Conservation (phyloP, 306 rosid species). For the Quercus gilva region DNA sequence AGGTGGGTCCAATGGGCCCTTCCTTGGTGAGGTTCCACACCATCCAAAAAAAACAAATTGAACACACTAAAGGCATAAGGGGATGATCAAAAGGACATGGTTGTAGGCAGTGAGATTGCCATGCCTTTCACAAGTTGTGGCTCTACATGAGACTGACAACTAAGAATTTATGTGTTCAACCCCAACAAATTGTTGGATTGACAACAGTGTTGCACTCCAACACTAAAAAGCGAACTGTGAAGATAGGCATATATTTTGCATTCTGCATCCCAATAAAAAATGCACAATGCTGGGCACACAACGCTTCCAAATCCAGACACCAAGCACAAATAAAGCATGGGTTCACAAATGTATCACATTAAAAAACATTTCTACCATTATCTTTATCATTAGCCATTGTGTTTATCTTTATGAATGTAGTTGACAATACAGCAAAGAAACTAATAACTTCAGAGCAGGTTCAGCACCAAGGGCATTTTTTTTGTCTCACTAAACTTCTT, state of each 20-base stretch:
- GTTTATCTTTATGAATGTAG: background rate
- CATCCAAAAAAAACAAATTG: no score
- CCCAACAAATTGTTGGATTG: no score
- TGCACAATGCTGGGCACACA: background rate
- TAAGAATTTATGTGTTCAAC: no score
- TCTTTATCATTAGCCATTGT: constrained; percentile 1
- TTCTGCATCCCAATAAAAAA: background rate
- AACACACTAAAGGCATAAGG: background rate
- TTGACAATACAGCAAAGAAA: background rate
- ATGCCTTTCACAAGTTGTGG: background rate
- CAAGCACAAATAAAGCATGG: background rate
- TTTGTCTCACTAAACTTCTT: background rate
- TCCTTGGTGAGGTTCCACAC: no score
- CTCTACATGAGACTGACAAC: no score
- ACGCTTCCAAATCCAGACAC: constrained; percentile 3
- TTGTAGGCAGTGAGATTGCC: background rate
- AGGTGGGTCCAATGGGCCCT: no score
- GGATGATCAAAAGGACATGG: background rate
- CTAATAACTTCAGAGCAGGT: background rate
- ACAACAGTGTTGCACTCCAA: no score
- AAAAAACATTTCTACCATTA: background rate
- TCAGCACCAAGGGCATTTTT: no score
- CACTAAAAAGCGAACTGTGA: no score
- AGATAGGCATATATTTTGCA: no score
- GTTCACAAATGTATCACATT: background rate